Evolutionary conservation across 2,329 filamentous ascomycete genomes (phyloP), one percentile per base, ranked within the genome.

Genomic region (Chaetomium olivaceum): DNA sequence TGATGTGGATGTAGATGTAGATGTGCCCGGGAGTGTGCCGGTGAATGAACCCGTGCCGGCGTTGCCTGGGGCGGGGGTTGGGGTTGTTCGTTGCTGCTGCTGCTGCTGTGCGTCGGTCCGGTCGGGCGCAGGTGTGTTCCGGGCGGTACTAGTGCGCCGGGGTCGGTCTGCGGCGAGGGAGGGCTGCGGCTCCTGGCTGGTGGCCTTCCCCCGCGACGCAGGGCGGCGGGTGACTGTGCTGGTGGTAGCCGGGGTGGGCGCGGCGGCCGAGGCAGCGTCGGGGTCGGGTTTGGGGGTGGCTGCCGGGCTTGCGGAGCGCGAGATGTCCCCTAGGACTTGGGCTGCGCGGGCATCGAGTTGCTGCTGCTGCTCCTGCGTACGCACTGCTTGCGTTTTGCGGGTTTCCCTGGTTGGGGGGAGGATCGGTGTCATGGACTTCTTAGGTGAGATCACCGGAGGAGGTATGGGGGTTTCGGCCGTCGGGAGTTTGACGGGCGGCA

Each of bases 111-210:
- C 39, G 9, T 58, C 33, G 31, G 25, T 12, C 11, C 27, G 55
- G 69, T 85, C 83, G 9, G 84, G 84, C 9, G 79, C 84, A 12
- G 85, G 85, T 1, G 85, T 87, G 71, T 84, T 86, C 66, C 84
- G 80, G 62, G 84, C 82, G 27, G 84, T 86, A 72, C 85, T 87
- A 63, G 84, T 74, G 64, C 85, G 83, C 58, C 85, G 82, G 67
- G 84, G 79, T 56, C 85, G 79, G 65, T 87, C 85, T 57, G 78
- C 76, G 23, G 82, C 83, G 65, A 85, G 75, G 21, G 81, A 81
- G 52, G 78, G 72, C 67, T 79, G 78, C 48, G 82, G 81, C 70
- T 86, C 83, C 72, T 82, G 80, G 71, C 82, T 85, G 66, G 77
- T 73, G 64, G 81, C 80, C 71, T 85, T 84, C 50, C 83, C 83